Conservation (phyloP, 192 early-diverging fungal species). For the Allomyces javanicus region DNA sequence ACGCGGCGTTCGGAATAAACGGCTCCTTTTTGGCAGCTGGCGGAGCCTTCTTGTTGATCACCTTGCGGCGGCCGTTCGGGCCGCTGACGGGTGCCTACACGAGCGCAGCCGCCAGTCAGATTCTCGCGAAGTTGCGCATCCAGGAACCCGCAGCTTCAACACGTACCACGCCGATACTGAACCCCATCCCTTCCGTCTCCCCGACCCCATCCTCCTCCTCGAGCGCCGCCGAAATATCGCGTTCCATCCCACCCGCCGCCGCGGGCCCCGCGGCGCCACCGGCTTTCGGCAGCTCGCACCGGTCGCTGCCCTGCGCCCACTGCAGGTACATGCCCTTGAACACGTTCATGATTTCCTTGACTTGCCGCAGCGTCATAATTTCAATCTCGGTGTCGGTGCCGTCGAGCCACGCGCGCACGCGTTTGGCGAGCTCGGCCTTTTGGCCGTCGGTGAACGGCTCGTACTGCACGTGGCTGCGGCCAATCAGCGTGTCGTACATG, state of each 20-base stretch:
- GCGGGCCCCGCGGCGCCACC: background rate
- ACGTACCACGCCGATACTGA: slow-evolving; percentile 33
- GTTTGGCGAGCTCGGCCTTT: slow-evolving; percentile 20
- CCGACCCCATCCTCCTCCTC: slow-evolving; percentile 36
- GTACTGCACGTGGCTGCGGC: slow-evolving; percentile 36
- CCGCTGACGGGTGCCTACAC: background rate
- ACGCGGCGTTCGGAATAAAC: no score
- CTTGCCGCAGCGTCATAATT: slow-evolving; percentile 32
- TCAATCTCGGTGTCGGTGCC: slow-evolving; percentile 31
- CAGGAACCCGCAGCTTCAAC: background rate
- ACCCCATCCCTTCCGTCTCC: slow-evolving; percentile 32
- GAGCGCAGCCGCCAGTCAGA: background rate
- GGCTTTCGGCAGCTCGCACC: background rate
- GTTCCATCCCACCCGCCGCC: slow-evolving; percentile 1
- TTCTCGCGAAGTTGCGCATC: background rate
- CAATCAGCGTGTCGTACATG: slow-evolving; percentile 35
- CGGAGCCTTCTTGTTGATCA: no score
- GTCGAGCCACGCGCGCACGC: slow-evolving; percentile 25
- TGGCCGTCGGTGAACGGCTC: slow-evolving; percentile 31
- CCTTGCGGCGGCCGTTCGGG: no score
- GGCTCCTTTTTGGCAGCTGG: no score
- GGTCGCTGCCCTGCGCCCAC: background rate
- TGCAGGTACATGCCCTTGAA: background rate
- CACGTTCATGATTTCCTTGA: background rate
- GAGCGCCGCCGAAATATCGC: background rate